Evolutionary conservation across 2,329 filamentous ascomycete species (phyloP).

Genomic region (Leptoxyphium fumago): DNA sequence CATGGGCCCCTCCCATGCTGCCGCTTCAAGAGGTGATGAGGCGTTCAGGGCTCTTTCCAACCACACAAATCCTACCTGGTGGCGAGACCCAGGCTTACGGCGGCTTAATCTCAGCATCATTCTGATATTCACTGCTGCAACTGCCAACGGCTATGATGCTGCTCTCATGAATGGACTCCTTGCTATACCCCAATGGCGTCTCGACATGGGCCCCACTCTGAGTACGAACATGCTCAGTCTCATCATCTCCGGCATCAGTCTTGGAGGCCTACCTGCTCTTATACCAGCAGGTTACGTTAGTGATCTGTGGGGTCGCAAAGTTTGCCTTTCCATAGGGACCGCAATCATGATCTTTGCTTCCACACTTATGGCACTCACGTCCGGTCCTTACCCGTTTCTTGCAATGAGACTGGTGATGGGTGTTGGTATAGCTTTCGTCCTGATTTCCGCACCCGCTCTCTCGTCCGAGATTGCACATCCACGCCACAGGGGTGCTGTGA

Average conservation of each 20-base stretch:
- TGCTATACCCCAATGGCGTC: slow-evolving; percentile 7
- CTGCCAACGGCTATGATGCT: slow-evolving; percentile 13
- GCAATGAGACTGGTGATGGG: slow-evolving; percentile 2
- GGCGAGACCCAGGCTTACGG: slow-evolving; percentile 8
- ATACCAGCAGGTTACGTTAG: slow-evolving; percentile 45
- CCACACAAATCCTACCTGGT: slow-evolving; percentile 9
- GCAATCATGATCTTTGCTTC: slow-evolving; percentile 32
- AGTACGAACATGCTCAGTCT: slow-evolving; percentile 11
- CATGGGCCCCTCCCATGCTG: neutral
- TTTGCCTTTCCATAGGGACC: slow-evolving; percentile 24
- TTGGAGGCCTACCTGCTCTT: slow-evolving; percentile 10
- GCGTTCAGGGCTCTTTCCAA: slow-evolving; percentile 8
- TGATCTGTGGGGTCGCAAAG: slow-evolving; percentile 34
- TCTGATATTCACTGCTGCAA: slow-evolving; percentile 1
- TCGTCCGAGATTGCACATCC: slow-evolving; percentile 5
- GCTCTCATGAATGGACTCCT: slow-evolving; percentile 14
- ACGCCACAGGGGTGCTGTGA: slow-evolving; percentile 1
- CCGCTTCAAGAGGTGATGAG: slow-evolving; percentile 2
- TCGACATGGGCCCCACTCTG: slow-evolving; percentile 2
- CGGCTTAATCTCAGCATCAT: slow-evolving; percentile 4
- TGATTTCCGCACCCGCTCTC: slow-evolving; percentile 2
- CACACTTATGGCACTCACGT: slow-evolving; percentile 10
- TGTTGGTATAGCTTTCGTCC: slow-evolving; percentile 1
- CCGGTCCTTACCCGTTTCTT: slow-evolving; percentile 13
- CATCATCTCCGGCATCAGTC: slow-evolving; percentile 11